These are phyloP conservation scores for Senecio squalidus DNA, from an alignment of 140 eudicot genomes.

Conservation along the genomic window DNA sequence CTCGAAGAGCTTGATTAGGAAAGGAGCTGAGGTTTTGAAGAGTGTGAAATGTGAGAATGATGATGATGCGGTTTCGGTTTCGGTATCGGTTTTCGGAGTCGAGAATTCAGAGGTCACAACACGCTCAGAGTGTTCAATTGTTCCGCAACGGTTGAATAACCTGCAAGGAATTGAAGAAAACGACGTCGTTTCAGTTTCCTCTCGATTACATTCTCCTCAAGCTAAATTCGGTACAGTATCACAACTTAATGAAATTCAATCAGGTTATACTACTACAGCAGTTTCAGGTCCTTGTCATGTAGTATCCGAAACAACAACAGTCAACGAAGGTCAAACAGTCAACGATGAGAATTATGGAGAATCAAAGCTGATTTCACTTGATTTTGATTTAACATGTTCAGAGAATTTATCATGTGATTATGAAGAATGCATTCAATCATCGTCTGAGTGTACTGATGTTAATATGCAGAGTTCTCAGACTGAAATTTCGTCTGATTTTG, in stretches of 20 bases:
- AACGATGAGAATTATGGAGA: conserved; percentile 24
- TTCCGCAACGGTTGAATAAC: conserved; percentile 11
- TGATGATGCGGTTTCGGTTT: conserved; percentile 11
- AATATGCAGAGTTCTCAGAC: conserved; percentile 35
- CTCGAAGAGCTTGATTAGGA: conserved; percentile 37
- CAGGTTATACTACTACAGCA: not conserved
- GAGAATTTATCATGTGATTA: conserved; percentile 42
- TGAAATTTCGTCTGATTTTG: conserved; percentile 49
- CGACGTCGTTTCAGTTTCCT: conserved; percentile 26
- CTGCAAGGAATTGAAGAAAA: conserved; percentile 12
- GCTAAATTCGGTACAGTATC: conserved; percentile 12
- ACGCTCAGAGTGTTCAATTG: conserved; percentile 32
- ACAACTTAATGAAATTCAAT: conserved; percentile 28
- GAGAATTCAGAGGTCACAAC: conserved; percentile 30
- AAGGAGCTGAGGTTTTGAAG: conserved; percentile 22
- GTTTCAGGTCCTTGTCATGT: conserved; percentile 34
- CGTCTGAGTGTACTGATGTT: conserved; percentile 38
- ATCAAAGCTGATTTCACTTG: conserved; percentile 30
- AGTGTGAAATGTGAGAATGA: conserved; percentile 11
- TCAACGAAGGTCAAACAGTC: conserved; percentile 5
- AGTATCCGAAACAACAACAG: conserved; percentile 5
- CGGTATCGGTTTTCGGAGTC: conserved; percentile 11
- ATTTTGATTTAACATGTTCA: conserved; percentile 61
- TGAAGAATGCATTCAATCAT: conserved; percentile 38
- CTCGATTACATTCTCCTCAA: conserved; percentile 19